Percentiles rank a stretch among this genome's conserved stretches.
phyloP scores from a whole-genome alignment of 1,284 basidiomycete genomes.

The Leccinum colubrinum region DNA sequence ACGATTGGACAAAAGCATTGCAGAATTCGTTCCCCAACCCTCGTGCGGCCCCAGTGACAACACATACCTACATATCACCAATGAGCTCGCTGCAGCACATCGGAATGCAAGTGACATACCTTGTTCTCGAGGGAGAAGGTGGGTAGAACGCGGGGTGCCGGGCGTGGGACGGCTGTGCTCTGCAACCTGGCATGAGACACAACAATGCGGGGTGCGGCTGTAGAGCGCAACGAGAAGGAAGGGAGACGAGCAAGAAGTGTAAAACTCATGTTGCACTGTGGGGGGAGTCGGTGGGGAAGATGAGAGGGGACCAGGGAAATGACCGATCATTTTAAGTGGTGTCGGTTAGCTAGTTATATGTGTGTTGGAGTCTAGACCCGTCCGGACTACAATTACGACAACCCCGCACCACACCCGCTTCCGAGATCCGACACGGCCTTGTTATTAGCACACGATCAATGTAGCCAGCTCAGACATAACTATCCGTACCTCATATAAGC shows the following conservation, averaged over 20 bases:
- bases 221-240: constrained; percentile 17
- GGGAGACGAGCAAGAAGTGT: constrained; percentile 27
- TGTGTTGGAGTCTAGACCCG: constrained; percentile 8
- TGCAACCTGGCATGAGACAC: constrained; percentile 23
- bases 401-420: constrained; percentile 8
- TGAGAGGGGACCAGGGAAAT: constrained; percentile 12
- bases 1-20: constrained; percentile 86
- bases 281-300: constrained; percentile 11
- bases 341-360: constrained; percentile 1
- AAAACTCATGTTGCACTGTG: constrained; percentile 22
- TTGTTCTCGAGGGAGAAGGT: constrained; percentile 71
- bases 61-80: constrained; percentile 63
- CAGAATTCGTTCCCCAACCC: constrained; percentile 90
- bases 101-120: constrained; percentile 34
- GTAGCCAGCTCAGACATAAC: constrained; percentile 23
- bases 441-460: constrained; percentile 28
- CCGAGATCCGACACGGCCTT: constrained; percentile 17
- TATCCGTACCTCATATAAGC: constrained; percentile 32
- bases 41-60: constrained; percentile 93
- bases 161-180: constrained; percentile 20
- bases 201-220: constrained; percentile 9
- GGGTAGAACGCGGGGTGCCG: constrained; percentile 42
- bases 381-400: constrained; percentile 6
- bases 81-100: neutral
- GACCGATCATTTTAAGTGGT: constrained; percentile 22